Base-by-base conservation (phyloP, 495 filamentous ascomycete species). In the Penicillium fimorum region DNA sequence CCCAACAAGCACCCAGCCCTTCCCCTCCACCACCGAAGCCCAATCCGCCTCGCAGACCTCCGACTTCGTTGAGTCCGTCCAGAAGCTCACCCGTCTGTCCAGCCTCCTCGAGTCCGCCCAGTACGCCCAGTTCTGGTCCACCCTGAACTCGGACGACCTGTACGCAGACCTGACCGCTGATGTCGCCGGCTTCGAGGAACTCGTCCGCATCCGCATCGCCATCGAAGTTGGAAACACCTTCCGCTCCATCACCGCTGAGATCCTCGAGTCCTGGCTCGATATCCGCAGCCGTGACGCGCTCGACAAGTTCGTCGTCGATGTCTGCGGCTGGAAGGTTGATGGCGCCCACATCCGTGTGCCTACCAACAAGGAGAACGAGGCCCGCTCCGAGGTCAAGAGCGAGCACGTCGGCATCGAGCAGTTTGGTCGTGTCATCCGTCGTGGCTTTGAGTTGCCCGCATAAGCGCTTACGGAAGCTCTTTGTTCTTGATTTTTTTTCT, bases 291-390 rank as follows among this genome's bases (percentile, higher is more conserved):
- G 82, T 45, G 79, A 78, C 51, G 84, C 84, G 41, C 89, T 95
- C 24, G 80, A 87, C 50, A 85, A 88, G 65, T 97, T 97, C 67
- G 85, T 93, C 43, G 74, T 73, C 47, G 89, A 90, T 63, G 88
- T 92, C 41, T 96, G 89, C 64, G 89, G 86, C 64, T 99, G 95
- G 95, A 84, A 83, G 62, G 79, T 97, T 29, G 84, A 87, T 30
- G 80, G 74, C 42, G 80, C 77, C 12, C 74, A 84, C 27, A 83
- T 93, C 49, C 85, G 84, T 71, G 82, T 93, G 33, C 94, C 95
- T 46, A 78, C 87, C 68, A 99, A 97, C 73, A 88, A 94, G 73
- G 95, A 99, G 81, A 99, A 99, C 73, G 92, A 97, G 84, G 95
- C 91, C 29, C 92, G 94, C 81, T 93, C 92, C 65, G 90, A 91